Percentiles rank a stretch among this genome's conserved stretches.
These are phyloP conservation scores for Eucalyptus guilfoylei DNA, from an alignment of 345 rosid species.

Conservation along the genomic window DNA sequence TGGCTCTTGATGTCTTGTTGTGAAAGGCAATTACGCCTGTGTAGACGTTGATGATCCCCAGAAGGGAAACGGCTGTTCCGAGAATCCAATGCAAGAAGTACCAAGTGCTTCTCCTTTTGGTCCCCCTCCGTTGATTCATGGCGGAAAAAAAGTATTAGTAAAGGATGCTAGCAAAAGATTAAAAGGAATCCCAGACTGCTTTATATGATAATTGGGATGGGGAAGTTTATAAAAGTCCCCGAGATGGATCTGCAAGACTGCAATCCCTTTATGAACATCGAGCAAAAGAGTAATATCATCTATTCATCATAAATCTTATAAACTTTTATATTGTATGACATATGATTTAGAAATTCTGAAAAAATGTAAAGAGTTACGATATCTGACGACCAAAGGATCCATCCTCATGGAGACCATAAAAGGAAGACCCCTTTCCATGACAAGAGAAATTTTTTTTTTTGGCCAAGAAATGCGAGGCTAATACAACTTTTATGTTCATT, in stretches of 20 bases:
- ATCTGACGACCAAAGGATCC: neutral
- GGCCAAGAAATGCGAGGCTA: neutral
- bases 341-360: neutral
- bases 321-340: neutral
- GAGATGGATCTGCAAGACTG: neutral
- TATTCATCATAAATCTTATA: neutral
- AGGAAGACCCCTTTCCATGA: neutral
- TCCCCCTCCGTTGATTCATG: conserved; percentile 34
- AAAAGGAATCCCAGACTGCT: neutral
- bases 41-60: conserved; percentile 68
- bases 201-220: neutral
- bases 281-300: neutral
- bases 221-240: neutral
- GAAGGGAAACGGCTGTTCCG: conserved; percentile 48
- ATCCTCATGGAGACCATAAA: neutral
- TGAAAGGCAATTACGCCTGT: conserved; percentile 72
- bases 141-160: neutral
- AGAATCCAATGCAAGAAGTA: conserved; percentile 69
- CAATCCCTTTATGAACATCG: neutral
- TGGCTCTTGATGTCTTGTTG: conserved; percentile 32
- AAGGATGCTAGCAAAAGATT: neutral
- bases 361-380: neutral
- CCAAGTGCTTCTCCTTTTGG: conserved; percentile 59
- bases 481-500: neutral
- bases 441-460: neutral